A percentile compares a stretch with the other conserved stretches of the same genome.
Conservation (phyloP, 371 early-diverging fungal genomes). For the Umbelopsis sp. region DNA sequence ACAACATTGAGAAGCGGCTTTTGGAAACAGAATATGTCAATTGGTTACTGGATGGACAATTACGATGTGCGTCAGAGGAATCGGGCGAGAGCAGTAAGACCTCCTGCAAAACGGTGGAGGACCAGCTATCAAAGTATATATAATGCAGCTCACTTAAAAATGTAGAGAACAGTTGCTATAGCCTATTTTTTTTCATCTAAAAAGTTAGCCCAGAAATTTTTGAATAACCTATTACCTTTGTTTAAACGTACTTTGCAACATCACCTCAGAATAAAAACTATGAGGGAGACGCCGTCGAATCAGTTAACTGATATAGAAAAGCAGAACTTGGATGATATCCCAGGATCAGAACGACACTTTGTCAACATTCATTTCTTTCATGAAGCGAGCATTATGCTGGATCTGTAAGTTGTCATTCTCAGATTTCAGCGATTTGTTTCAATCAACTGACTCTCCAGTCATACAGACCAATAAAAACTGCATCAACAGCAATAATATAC, state of each 20-base stretch:
- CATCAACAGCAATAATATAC: constrained; percentile 50
- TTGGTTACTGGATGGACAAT: constrained; percentile 61
- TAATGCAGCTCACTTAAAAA: not conserved
- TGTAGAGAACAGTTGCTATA: too few relatives aligned
- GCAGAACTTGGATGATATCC: constrained; percentile 3
- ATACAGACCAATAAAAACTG: constrained; percentile 49
- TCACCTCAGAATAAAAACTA: not conserved
- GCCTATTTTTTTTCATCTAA: too few relatives aligned
- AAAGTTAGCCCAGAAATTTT: too few relatives aligned
- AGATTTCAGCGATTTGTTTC: too few relatives aligned
- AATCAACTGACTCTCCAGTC: too few relatives aligned
- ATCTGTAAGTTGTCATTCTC: constrained; percentile 28
- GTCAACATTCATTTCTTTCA: constrained; percentile 32
- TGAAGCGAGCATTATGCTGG: constrained; percentile 37
- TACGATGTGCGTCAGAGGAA: constrained; percentile 43
- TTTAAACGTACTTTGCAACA: not conserved
- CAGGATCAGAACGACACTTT: not conserved
- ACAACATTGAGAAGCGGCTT: constrained; percentile 57
- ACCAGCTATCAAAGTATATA: constrained; percentile 1
- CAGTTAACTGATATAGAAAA: constrained; percentile 11
- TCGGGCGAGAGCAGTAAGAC: not conserved
- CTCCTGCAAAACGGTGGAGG: constrained; percentile 4
- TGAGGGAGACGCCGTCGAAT: constrained; percentile 12
- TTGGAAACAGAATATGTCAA: constrained; percentile 62
- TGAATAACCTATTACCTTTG: not conserved